These are phyloP conservation scores for Persicaria maculosa DNA, from an alignment of 148 eudicot genomes.

Conservation along the genomic window DNA sequence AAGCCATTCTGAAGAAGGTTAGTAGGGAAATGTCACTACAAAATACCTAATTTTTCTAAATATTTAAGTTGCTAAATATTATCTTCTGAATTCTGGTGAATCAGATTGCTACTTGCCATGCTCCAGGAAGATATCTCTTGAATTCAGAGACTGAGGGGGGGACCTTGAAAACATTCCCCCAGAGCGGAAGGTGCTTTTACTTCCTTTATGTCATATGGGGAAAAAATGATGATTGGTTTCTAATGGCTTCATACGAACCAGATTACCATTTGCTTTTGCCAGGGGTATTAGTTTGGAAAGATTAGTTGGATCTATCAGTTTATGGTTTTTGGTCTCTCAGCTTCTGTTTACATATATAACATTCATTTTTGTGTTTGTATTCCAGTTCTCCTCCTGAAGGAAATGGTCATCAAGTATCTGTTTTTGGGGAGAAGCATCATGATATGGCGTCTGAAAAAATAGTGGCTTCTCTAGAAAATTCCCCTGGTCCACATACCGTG, in stretches of 20 bases:
- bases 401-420: constrained; percentile 33
- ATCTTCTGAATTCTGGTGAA: constrained; percentile 23
- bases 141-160: constrained; percentile 63
- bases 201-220: not conserved
- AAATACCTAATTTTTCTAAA: not conserved
- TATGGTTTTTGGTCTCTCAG: not conserved
- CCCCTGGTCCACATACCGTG: constrained; percentile 28
- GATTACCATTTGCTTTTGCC: not conserved
- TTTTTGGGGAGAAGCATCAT: constrained; percentile 28
- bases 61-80: constrained; percentile 14
- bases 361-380: not conserved
- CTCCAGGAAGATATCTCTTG: constrained; percentile 74
- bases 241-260: not conserved
- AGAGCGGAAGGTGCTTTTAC: constrained; percentile 46
- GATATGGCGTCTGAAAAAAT: constrained; percentile 27
- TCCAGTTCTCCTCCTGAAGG: constrained; percentile 74
- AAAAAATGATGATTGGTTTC: not conserved
- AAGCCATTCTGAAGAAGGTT: constrained; percentile 71
- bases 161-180: constrained; percentile 39
- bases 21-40: constrained; percentile 17
- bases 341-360: not conserved
- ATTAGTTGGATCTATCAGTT: not conserved
- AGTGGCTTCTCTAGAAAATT: constrained; percentile 22
- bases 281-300: not conserved
- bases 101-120: constrained; percentile 74